phyloP scores from a whole-genome alignment of 2,329 filamentous ascomycete species.

The Pseudogymnoascus destructans region DNA sequence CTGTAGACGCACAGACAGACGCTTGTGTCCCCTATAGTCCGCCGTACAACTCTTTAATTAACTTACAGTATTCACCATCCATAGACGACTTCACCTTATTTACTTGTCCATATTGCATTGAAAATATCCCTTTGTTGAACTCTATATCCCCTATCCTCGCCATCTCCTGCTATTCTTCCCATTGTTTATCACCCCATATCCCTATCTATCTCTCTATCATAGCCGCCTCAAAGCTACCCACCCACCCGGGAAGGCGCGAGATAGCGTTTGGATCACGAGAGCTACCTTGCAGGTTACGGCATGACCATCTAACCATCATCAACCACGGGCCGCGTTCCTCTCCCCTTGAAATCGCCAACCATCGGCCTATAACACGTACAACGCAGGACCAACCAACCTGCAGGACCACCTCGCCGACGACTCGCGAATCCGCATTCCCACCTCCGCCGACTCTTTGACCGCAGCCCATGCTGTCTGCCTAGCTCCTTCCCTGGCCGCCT shows the following conservation, averaged over 20 bases:
- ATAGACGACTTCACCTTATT: neutral
- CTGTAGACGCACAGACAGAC: neutral
- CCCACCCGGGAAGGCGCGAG: conserved; percentile 5
- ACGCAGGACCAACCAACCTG: neutral
- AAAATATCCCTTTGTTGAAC: neutral
- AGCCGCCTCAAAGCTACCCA: neutral
- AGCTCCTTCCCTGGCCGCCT: conserved; percentile 4
- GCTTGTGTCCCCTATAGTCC: neutral
- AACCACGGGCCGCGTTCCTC: neutral
- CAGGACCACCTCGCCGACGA: neutral
- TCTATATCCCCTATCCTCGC: neutral
- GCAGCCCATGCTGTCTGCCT: conserved; percentile 7
- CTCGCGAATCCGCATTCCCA: neutral
- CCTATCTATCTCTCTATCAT: neutral
- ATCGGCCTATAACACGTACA: conserved; percentile 3
- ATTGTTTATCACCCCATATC: neutral
- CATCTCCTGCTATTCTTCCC: neutral
- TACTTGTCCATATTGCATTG: neutral
- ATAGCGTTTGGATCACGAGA: conserved; percentile 8
- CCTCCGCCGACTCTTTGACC: neutral
- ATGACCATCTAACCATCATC: conserved; percentile 2
- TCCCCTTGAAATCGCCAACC: neutral
- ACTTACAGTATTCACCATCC: no score
- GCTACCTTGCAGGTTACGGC: conserved; percentile 8
- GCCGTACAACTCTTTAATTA: neutral